Conservation (phyloP, 164 flowering plant species). For the Protea cynaroides region DNA sequence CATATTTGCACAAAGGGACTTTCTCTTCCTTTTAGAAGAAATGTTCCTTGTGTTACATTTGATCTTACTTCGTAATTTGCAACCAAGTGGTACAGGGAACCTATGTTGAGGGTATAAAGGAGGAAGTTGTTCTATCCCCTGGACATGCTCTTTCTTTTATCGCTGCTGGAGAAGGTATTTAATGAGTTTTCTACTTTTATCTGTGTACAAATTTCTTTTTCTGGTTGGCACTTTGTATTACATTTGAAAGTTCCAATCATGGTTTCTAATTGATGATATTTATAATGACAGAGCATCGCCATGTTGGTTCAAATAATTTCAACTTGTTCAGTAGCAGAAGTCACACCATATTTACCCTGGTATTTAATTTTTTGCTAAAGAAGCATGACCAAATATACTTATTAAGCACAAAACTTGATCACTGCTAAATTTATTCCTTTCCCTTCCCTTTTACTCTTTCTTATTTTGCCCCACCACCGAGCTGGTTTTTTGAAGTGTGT, state of each 20-base stretch:
- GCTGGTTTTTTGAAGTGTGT: no score
- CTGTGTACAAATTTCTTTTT: background rate
- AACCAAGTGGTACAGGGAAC: conserved; percentile 60
- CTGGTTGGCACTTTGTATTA: background rate
- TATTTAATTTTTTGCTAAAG: conserved; percentile 20
- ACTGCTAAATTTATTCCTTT: background rate
- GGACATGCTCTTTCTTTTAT: conserved; percentile 98
- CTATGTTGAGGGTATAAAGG: conserved; percentile 98
- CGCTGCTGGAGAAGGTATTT: conserved; percentile 99
- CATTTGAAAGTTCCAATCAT: background rate
- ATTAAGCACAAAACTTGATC: background rate
- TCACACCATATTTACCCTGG: conserved; percentile 95
- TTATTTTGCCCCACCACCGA: no score
- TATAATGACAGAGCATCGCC: conserved; percentile 85
- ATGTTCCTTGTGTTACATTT: no score
- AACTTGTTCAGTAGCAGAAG: conserved; percentile 94
- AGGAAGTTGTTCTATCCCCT: conserved; percentile 97
- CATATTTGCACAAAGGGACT: no score
- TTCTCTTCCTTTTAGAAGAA: no score
- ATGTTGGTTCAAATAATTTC: conserved; percentile 96
- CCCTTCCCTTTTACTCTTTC: no score
- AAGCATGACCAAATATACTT: background rate
- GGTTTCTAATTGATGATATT: conserved; percentile 11
- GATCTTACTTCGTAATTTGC: background rate
- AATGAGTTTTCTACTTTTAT: background rate